A percentile compares a stretch with the other conserved stretches of the same genome.
These are phyloP conservation scores for Raffaelea deltoideospora DNA, from an alignment of 2,329 filamentous ascomycete species.

Conservation along the genomic window DNA sequence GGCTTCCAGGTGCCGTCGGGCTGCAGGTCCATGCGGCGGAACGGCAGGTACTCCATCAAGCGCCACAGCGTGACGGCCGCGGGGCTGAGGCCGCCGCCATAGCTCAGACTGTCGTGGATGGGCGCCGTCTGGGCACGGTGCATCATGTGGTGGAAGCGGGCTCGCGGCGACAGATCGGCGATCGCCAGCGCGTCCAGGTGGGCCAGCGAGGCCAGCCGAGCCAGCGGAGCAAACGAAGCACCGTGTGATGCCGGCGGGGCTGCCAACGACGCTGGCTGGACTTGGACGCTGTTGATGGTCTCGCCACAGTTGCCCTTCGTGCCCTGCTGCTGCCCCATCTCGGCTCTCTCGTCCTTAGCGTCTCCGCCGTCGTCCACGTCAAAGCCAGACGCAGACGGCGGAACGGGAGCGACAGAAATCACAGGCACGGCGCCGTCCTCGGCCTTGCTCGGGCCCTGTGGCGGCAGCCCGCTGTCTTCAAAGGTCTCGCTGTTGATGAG, in stretches of 20 bases:
- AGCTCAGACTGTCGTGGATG: constrained; percentile 59
- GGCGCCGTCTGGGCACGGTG: constrained; percentile 35
- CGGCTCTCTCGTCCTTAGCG: no score
- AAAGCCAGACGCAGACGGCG: neutral
- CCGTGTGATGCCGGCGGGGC: neutral
- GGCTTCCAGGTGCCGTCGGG: constrained; percentile 61
- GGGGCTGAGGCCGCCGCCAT: constrained; percentile 39
- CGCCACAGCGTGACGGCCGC: constrained; percentile 53
- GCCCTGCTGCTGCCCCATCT: no score
- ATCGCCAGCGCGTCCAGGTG: neutral
- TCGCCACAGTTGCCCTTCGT: neutral
- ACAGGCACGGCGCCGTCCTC: no score
- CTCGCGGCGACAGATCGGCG: constrained; percentile 8
- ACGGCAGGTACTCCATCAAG: constrained; percentile 69
- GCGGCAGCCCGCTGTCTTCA: neutral
- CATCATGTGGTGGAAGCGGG: constrained; percentile 41
- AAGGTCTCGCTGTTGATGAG: neutral
- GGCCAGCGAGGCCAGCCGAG: neutral
- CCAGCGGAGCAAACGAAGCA: no score
- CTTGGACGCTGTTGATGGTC: neutral
- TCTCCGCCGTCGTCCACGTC: no score
- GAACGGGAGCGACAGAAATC: no score
- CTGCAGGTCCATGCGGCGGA: constrained; percentile 68
- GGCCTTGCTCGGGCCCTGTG: neutral
- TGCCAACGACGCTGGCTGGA: neutral